Conservation (phyloP, 2,329 filamentous ascomycete genomes). For the Claviceps africana region DNA sequence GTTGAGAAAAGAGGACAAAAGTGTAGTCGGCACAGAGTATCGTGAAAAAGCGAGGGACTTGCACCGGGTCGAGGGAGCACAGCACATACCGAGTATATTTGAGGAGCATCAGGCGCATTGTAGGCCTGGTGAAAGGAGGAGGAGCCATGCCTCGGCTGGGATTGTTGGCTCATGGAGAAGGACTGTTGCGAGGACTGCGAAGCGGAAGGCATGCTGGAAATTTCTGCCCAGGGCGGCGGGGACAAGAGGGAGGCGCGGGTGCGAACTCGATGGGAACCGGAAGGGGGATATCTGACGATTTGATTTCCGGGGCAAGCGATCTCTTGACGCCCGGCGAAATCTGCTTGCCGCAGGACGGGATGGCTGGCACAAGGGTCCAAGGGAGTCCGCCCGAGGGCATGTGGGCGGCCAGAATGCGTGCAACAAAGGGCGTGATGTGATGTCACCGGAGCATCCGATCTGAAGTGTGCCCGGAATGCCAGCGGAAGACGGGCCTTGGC, state of each 20-base stretch:
- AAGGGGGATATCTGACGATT: background rate
- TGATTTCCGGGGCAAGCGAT: background rate
- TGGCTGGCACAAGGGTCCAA: background rate
- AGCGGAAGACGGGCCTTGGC: background rate
- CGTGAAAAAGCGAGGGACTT: background rate
- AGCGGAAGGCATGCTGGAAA: slow-evolving; percentile 24
- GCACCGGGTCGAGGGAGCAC: background rate
- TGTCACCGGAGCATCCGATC: too few species aligned
- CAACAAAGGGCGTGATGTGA: background rate
- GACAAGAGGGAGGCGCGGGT: background rate
- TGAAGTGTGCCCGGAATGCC: background rate
- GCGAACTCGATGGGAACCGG: background rate
- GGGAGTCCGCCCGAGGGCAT: background rate
- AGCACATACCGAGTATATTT: slow-evolving; percentile 48
- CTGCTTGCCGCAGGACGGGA: background rate
- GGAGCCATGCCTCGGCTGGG: slow-evolving; percentile 25
- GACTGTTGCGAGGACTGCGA: slow-evolving; percentile 42
- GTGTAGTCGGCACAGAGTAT: background rate
- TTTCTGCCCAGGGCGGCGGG: background rate
- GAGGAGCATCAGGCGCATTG: slow-evolving; percentile 29
- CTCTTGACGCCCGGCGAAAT: background rate
- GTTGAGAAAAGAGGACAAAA: too few species aligned
- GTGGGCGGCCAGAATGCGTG: background rate
- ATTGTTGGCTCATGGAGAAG: slow-evolving; percentile 42
- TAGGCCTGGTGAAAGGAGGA: slow-evolving; percentile 24